Percentiles rank a stretch among this genome's conserved stretches.
phyloP scores from a whole-genome alignment of 2,329 filamentous ascomycete genomes.

The Pseudogymnoascus sp. region DNA sequence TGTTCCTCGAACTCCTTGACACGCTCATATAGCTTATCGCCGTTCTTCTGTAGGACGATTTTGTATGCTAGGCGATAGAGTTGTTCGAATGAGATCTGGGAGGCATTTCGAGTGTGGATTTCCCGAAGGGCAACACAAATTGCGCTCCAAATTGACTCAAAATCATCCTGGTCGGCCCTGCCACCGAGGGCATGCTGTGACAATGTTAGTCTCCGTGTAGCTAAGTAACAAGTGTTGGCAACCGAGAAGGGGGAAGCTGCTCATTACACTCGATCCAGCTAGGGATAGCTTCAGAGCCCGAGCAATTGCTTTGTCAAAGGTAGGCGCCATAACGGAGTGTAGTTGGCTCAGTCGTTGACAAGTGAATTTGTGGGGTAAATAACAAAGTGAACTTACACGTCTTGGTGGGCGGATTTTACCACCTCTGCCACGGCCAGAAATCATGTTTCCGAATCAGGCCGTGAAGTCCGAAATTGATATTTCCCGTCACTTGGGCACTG shows the following conservation, averaged over 20 bases:
- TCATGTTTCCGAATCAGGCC: constrained; percentile 33
- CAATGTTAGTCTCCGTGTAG: background rate
- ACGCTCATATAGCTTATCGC: constrained; percentile 70
- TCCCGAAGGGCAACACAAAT: constrained; percentile 72
- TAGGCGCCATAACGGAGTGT: background rate
- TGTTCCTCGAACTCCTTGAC: constrained; percentile 75
- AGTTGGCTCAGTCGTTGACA: too few species aligned
- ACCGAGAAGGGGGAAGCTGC: too few species aligned
- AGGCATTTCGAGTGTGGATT: constrained; percentile 90
- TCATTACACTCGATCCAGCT: background rate
- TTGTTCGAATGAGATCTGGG: constrained; percentile 85
- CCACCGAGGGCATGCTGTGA: constrained; percentile 2
- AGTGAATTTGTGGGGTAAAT: background rate
- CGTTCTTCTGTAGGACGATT: constrained; percentile 83
- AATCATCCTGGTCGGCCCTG: constrained; percentile 54
- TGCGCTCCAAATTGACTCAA: constrained; percentile 76
- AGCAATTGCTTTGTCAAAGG: background rate
- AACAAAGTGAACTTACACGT: constrained; percentile 45
- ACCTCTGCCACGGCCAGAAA: constrained; percentile 42
- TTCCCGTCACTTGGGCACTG: background rate
- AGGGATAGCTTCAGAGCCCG: background rate
- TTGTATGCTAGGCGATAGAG: constrained; percentile 92
- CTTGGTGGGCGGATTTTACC: constrained; percentile 62
- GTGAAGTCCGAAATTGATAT: background rate
- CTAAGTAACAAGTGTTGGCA: background rate